Base-by-base conservation (phyloP, 2,329 filamentous ascomycete genomes). In the Aspergillus sp. region DNA sequence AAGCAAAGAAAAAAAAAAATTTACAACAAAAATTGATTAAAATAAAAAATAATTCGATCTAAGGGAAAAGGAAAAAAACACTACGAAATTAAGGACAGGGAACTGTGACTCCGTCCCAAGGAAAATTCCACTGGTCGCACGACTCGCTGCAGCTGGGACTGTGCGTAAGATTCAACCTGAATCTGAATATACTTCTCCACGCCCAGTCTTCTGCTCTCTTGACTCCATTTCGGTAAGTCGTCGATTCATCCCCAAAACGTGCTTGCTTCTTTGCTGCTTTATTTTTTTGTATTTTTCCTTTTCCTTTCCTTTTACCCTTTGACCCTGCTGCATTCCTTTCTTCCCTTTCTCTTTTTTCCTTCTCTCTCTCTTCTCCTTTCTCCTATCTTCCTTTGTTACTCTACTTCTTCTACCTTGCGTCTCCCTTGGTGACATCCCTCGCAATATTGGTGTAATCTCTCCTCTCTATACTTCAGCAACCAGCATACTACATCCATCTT, bases 161-260 rank as follows among this genome's bases (percentile, higher is more conserved):
- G 62, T 63, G 62, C 62, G 59, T 65, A 63, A 65, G 36, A 62
- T 41, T 54, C 19, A 49, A 60, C 39, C 59, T 45, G 45, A 52
- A 59, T 12, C 12, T 36, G 32, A 62, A 60, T 62, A 57, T 63
- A 52, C 56, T 48, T 59, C 45, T 13, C 38, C 50, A 45, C 12
- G 54, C 57, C 58, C 55, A 61, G 56, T 25, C 38, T 38, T 55
- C 48, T 47, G 7, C 28, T 52, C 38, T 28, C 48, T 28, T 28
- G 25, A 28, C 25, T 39, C 47, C 32, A 41, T 55, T 52, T 39
- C 51, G 57, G 59, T 59, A 59, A 59, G 56, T 59, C 51, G 45
- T 28, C 28, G 21, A 36, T 30, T 50, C 19, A 56, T 19, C 32
- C 32, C 41, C 39, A 53, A 39, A 57, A 39, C 47, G 49, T 52